Base-by-base conservation (phyloP, 2,329 filamentous ascomycete genomes). In the Diaporthe ampelina region DNA sequence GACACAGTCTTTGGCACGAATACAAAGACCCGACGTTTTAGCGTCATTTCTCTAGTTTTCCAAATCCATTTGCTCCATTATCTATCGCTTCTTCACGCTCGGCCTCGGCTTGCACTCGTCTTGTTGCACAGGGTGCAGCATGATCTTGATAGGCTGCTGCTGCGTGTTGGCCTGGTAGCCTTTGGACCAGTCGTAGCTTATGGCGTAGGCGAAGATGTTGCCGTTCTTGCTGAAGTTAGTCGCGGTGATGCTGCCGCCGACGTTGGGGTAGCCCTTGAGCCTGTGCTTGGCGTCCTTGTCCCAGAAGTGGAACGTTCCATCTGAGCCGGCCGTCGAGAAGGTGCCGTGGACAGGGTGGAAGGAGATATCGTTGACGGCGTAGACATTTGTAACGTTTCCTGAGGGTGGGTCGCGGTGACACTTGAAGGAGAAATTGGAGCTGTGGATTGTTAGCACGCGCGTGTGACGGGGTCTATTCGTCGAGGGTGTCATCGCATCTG, bases 171-270 rank as follows among this genome's bases (percentile, higher is more conserved):
- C 91, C 77, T 94, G 91, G 85, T 96, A 98, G 21, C 97, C 97
- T 87, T 99, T 98, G 86, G 94, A 95, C 97, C 97, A 99, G 86
- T 99, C 97, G 83, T 99, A 99, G 82, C 95, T 95, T 63, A 98
- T 91, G 35, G 95, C 95, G 79, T 97, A 97, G 21, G 94, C 94
- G 81, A 97, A 97, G 80, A 96, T 95, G 81, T 85, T 92, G 70
- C 97, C 97, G 74, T 88, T 93, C 79, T 92, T 91, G 86, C 95
- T 97, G 88, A 99, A 99, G n/a, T 91, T 94, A 2, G 95, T 98
- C 32, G 94, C 90, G 10, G 94, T 94, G 85, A 99, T 99, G 80
- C 94, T 94, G 74, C 95, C 95, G 24, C 94, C 94, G 8, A 95
- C 93, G 32, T 90, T 88, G 61, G 94, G 94, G 81, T 95, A 99